These are phyloP conservation scores for Lathyrus tuberosus DNA, from an alignment of 306 rosid species.

Conservation along the genomic window DNA sequence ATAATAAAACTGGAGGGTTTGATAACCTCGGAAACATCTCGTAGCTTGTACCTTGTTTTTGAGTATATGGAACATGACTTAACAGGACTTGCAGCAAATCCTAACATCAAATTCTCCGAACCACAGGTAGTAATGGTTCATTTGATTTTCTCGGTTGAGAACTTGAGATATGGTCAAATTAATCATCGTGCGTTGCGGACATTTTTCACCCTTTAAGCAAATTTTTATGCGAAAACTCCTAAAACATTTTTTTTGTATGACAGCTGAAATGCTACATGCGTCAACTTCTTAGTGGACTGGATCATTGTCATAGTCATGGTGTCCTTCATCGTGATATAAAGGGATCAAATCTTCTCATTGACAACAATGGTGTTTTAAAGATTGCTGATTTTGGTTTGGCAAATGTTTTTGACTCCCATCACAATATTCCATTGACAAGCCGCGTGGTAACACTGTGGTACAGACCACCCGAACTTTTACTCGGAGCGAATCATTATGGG, in stretches of 20 bases:
- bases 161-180: not conserved
- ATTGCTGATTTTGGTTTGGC: slow-evolving; percentile 99
- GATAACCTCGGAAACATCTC: slow-evolving; percentile 77
- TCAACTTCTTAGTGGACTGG: slow-evolving; percentile 90
- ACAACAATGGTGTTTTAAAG: slow-evolving; percentile 78
- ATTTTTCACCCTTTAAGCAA: not conserved
- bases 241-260: slow-evolving; percentile 34
- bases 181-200: not conserved
- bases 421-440: slow-evolving; percentile 73
- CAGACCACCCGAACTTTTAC: slow-evolving; percentile 97
- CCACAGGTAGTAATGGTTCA: slow-evolving; percentile 68
- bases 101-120: slow-evolving; percentile 78
- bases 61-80: slow-evolving; percentile 99
- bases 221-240: slow-evolving; percentile 35
- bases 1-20: slow-evolving; percentile 85
- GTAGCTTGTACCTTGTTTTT: slow-evolving; percentile 89
- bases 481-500: slow-evolving; percentile 91
- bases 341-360: slow-evolving; percentile 94
- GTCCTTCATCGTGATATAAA: slow-evolving; percentile 97
- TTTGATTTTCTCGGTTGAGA: slow-evolving; percentile 16
- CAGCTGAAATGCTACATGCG: slow-evolving; percentile 94
- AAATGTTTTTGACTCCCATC: slow-evolving; percentile 69
- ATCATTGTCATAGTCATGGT: slow-evolving; percentile 88
- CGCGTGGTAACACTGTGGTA: slow-evolving; percentile 99
- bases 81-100: slow-evolving; percentile 85